Base-by-base conservation (phyloP, 2,329 filamentous ascomycete genomes). In the Microcyclosporella mali region DNA sequence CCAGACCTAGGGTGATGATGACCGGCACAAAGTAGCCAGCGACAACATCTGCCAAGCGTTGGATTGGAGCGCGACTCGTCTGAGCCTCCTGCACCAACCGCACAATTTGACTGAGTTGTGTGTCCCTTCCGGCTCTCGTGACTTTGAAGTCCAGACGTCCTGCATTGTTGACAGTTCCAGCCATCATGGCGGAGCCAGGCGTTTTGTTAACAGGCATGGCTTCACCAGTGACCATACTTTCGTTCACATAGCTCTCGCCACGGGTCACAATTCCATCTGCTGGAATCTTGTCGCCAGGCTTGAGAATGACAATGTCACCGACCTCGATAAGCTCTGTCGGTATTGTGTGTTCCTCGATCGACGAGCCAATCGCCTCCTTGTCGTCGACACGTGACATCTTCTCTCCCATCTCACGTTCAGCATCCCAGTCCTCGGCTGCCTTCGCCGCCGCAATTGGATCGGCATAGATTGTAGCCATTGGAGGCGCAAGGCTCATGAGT, bases 181-280 rank as follows among this genome's bases (percentile, higher is more conserved):
- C 92, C 63, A 97, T 92, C 44, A 98, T 71, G 33, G 78, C 68
- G 53, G 81, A 81, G 7, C 85, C 88, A 57, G 86, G 83, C 54
- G 78, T 82, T 69, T 98, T 98, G 57, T 88, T 81, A 28, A 97
- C 88, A 0, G 92, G 90, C 77, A 95, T 90, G 2, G 92, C 85
- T 69, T 98, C 92, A 52, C 92, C 92, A 4, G 92, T 98, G 37
- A 98, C 89, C 90, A 97, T 97, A 61, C 88, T 95, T 68, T 98
- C 92, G 54, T 98, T 88, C 16, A 95, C 79, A 58, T 94, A 95
- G 28, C 88, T 94, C 66, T 95, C 87, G 25, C 92, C 92, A 40
- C 85, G 81, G 43, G 88, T 87, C 40, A 98, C 78, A 7, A 80
- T 75, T 36, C 92, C 92, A 62, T 98, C 92, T 1, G 90, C 90